A percentile compares a stretch with the other conserved stretches of the same genome.
Evolutionary conservation across 768 basidiomycete species (phyloP).

Genomic region (Pleurotus giganteus): DNA sequence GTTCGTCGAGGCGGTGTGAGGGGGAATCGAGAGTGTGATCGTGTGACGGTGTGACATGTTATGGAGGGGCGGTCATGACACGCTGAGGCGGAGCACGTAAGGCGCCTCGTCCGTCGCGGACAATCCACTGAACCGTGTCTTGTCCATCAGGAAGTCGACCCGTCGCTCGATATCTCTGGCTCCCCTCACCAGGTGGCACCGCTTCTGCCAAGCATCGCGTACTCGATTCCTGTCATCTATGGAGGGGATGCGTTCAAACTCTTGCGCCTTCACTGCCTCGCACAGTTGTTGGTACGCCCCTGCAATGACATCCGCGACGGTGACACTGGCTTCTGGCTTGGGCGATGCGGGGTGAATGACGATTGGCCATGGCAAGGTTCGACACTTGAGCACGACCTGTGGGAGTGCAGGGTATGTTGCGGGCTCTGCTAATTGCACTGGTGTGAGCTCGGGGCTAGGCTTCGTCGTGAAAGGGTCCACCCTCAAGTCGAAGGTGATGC

Average conservation of each 20-base stretch:
- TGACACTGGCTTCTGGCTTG: conserved; percentile 19
- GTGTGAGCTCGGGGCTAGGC: conserved; percentile 10
- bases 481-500: conserved; percentile 1
- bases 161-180: conserved; percentile 25
- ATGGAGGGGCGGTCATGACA: conserved; percentile 10
- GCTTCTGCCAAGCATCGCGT: conserved; percentile 29
- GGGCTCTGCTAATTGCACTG: conserved; percentile 18
- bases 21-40: background rate
- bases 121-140: conserved; percentile 36
- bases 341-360: conserved; percentile 17
- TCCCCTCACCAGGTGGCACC: conserved; percentile 26
- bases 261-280: conserved; percentile 27
- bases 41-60: background rate
- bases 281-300: conserved; percentile 38
- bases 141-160: conserved; percentile 43
- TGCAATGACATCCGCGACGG: conserved; percentile 40
- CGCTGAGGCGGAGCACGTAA: conserved; percentile 23
- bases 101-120: conserved; percentile 28
- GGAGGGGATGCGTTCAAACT: conserved; percentile 28
- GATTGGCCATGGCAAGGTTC: conserved; percentile 19
- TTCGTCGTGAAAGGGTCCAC: background rate
- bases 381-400: conserved; percentile 19
- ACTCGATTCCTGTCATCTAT: conserved; percentile 24
- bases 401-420: conserved; percentile 21
- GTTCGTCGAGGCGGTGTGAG: background rate